Percentiles rank a stretch among this genome's conserved stretches.
phyloP scores from a whole-genome alignment of 225 moss, liverwort and hornwort species.

The Anthoceros angustus region DNA sequence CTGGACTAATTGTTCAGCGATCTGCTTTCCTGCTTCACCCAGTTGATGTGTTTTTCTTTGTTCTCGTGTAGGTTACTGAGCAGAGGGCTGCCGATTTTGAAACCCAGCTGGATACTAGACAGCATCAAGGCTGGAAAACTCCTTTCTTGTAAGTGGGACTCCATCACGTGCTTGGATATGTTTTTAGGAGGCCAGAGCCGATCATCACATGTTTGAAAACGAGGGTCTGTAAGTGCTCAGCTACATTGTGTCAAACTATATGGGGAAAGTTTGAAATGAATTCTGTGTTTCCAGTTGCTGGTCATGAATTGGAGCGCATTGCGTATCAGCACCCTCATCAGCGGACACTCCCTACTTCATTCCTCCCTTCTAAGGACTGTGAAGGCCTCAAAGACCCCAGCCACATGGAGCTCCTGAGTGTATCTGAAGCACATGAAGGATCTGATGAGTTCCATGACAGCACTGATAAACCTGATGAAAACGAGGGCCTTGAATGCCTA shows the following conservation, averaged over 20 bases:
- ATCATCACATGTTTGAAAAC: neutral
- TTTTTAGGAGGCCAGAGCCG: too few relatives aligned
- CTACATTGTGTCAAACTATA: neutral
- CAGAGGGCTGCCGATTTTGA: slow-evolving; percentile 89
- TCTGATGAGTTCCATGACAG: neutral
- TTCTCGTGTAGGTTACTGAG: slow-evolving; percentile 49
- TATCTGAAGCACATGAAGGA: neutral
- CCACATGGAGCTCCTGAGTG: neutral
- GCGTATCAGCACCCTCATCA: slow-evolving; percentile 78
- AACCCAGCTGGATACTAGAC: slow-evolving; percentile 92
- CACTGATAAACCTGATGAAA: neutral
- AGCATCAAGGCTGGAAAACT: slow-evolving; percentile 63
- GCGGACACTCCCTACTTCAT: slow-evolving; percentile 46
- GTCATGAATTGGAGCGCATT: slow-evolving; percentile 74
- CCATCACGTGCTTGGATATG: neutral
- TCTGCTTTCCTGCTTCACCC: neutral
- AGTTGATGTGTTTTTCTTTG: slow-evolving; percentile 2
- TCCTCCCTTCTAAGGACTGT: slow-evolving; percentile 35
- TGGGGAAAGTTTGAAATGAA: neutral
- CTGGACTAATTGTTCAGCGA: neutral
- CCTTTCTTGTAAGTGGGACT: slow-evolving; percentile 54
- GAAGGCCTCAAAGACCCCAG: slow-evolving; percentile 10
- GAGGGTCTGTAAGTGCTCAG: neutral
- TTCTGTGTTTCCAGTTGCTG: slow-evolving; percentile 46
- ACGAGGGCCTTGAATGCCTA: neutral